Percentiles rank a stretch among this genome's conserved stretches.
These are phyloP conservation scores for Bacidia gigantensis DNA, from an alignment of 495 filamentous ascomycete genomes.

Conservation along the genomic window DNA sequence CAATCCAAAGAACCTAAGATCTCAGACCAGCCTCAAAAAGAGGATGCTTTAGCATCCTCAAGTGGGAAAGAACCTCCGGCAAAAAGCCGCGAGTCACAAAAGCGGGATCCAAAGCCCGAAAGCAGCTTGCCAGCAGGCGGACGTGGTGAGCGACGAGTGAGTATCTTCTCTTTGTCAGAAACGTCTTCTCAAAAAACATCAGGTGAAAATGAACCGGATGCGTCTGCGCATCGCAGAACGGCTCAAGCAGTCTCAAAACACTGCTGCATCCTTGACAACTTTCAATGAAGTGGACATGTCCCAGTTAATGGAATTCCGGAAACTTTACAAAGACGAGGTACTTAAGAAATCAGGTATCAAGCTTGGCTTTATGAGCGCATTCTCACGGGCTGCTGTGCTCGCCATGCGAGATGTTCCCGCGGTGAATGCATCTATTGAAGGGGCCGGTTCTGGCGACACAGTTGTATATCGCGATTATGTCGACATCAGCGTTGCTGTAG, in stretches of 20 bases:
- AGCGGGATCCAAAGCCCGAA: conserved; percentile 20
- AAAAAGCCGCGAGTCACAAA: conserved; percentile 21
- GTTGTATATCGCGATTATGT: conserved; percentile 98
- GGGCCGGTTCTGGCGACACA: conserved; percentile 86
- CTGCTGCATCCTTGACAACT: conserved; percentile 89
- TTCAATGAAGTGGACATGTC: conserved; percentile 99
- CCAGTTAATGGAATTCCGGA: conserved; percentile 89
- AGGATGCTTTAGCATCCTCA: conserved; percentile 24
- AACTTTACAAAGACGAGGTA: conserved; percentile 89
- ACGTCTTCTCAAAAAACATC: not conserved
- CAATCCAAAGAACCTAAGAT: conserved; percentile 27
- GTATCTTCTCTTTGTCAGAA: too few relatives aligned
- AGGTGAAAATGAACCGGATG: conserved; percentile 99
- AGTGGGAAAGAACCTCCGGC: conserved; percentile 18
- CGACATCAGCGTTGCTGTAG: conserved; percentile 92
- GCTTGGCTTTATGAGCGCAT: conserved; percentile 97
- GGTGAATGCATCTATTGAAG: conserved; percentile 97
- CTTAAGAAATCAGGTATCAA: conserved; percentile 95
- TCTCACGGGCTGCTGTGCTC: conserved; percentile 78
- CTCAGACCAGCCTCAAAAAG: conserved; percentile 32
- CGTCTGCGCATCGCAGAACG: conserved; percentile 92
- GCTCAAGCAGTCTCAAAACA: conserved; percentile 98
- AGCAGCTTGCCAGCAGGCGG: conserved; percentile 42
- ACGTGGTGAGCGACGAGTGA: conserved; percentile 79
- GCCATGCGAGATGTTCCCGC: conserved; percentile 90